Percentiles rank a stretch among this genome's conserved stretches.
These are phyloP conservation scores for Platanthera zijinensis DNA, from an alignment of 106 monocot species.

Conservation along the genomic window DNA sequence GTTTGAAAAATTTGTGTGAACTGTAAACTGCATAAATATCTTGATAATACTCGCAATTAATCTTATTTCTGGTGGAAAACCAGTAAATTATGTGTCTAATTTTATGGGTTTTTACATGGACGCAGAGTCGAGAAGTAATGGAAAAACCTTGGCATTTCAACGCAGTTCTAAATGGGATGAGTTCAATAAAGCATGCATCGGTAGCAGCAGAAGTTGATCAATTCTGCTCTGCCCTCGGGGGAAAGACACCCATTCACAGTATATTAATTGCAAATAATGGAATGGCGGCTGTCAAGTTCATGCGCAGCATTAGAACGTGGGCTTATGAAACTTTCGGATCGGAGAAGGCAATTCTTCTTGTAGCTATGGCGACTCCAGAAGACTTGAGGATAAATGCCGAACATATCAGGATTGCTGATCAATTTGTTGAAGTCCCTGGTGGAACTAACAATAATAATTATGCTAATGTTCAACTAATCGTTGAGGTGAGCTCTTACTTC, in stretches of 20 bases:
- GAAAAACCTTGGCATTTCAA: slow-evolving; percentile 37
- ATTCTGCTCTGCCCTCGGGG: slow-evolving; percentile 84
- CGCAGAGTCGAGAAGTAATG: slow-evolving; percentile 29
- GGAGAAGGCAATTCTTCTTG: slow-evolving; percentile 86
- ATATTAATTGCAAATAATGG: slow-evolving; percentile 97
- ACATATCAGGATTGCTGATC: slow-evolving; percentile 97
- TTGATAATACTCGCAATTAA: neutral
- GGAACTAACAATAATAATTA: slow-evolving; percentile 99
- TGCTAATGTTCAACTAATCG: slow-evolving; percentile 99
- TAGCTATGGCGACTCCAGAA: slow-evolving; percentile 97
- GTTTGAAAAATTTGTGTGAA: neutral
- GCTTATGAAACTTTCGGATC: slow-evolving; percentile 90
- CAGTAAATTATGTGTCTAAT: neutral
- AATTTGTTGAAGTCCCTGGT: slow-evolving; percentile 96
- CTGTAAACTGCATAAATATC: neutral
- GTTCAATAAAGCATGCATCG: slow-evolving; percentile 31
- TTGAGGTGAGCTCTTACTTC: slow-evolving; percentile 57
- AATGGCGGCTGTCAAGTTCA: slow-evolving; percentile 98
- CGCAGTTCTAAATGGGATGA: slow-evolving; percentile 30
- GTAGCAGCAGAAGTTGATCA: slow-evolving; percentile 61
- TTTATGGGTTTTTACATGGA: neutral
- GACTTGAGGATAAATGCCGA: slow-evolving; percentile 97
- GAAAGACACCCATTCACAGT: slow-evolving; percentile 84
- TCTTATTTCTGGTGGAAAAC: neutral
- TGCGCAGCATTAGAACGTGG: slow-evolving; percentile 88